A percentile compares a stretch with the other conserved stretches of the same genome.
Conservation (phyloP, 1,284 basidiomycete species). For the Ustilago cynodontis region DNA sequence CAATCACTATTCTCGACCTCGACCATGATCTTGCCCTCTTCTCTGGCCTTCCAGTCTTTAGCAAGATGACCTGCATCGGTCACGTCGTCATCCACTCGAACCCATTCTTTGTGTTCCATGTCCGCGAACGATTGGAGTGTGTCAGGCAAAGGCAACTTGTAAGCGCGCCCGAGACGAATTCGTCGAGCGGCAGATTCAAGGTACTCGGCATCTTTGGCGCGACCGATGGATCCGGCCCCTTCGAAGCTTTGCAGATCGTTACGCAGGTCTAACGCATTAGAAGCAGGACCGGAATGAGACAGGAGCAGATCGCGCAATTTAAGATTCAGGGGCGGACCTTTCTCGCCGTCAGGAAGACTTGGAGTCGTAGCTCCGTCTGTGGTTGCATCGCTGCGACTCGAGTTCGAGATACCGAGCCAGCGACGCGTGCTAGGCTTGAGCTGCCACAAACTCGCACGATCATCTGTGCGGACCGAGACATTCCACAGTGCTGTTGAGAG, state of each 20-base stretch:
- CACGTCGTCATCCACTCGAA: slow-evolving; percentile 21
- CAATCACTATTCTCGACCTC: slow-evolving; percentile 13
- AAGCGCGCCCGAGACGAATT: slow-evolving; percentile 19
- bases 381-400: neutral
- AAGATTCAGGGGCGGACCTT: neutral
- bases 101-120: slow-evolving; percentile 29
- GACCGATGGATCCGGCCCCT: slow-evolving; percentile 10
- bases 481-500: slow-evolving; percentile 4
- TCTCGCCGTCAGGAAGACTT: neutral
- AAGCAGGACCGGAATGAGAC: neutral
- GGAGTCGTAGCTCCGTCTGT: neutral
- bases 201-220: neutral
- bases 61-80: slow-evolving; percentile 3
- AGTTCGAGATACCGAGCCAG: slow-evolving; percentile 17
- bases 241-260: slow-evolving; percentile 4
- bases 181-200: slow-evolving; percentile 16
- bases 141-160: slow-evolving; percentile 19
- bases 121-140: slow-evolving; percentile 15
- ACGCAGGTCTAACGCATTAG: neutral
- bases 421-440: slow-evolving; percentile 24
- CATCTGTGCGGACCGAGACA: slow-evolving; percentile 15
- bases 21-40: slow-evolving; percentile 28
- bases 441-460: slow-evolving; percentile 8
- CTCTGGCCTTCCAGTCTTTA: slow-evolving; percentile 21
- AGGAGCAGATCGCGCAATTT: slow-evolving; percentile 8